Evolutionary conservation across 306 rosid genomes (phyloP), one percentile per base, ranked within the genome.

Genomic region (Vigna nakashimae): DNA sequence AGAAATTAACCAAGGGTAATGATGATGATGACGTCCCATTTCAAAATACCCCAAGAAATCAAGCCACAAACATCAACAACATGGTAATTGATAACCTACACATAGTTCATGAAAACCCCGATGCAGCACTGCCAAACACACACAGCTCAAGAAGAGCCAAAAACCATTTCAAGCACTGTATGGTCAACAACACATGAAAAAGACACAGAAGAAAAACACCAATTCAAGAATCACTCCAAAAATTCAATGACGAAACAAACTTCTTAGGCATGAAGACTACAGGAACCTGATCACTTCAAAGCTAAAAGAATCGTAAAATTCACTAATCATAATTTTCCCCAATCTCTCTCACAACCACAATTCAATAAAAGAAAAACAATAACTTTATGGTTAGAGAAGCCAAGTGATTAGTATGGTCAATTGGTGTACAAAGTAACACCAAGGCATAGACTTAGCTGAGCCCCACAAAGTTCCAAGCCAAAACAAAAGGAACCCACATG

Each of bases 391-490:
- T 12, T 45, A 38, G 26, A 76, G 49, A 46, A 46, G 20, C 60
- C 66, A 71, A 79, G 46, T 53, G 24, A 59, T 22, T 70, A 66
- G 57, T 72, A 6, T 7, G 57, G 63, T 76, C 66, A 79, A 73
- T 69, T 78, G 60, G 71, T 40, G 16, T 55, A 69, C 67, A 55
- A 34, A 70, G 55, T 66, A 59, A 76, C n/a, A 45, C 20, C 57
- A 84, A 66, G 80, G 68, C 80, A 77, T 59, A 81, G 71, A 62
- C 70, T 77, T 77, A 71, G 20, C 12, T 38, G 71, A 82, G 56
- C 71, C 64, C 69, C 83, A 65, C 36, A 38, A 80, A 76, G 75
- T 40, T 32, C 66, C 7, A 46, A 69, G 22, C 59, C 32, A 66
- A 60, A 71, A 73, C 65, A 60, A 68, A 72, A 46, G 18, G 1